Percentiles rank a stretch among this genome's conserved stretches.
Conservation (phyloP, 139 green algal genomes). For the Chlamydomonas asymmetrica region DNA sequence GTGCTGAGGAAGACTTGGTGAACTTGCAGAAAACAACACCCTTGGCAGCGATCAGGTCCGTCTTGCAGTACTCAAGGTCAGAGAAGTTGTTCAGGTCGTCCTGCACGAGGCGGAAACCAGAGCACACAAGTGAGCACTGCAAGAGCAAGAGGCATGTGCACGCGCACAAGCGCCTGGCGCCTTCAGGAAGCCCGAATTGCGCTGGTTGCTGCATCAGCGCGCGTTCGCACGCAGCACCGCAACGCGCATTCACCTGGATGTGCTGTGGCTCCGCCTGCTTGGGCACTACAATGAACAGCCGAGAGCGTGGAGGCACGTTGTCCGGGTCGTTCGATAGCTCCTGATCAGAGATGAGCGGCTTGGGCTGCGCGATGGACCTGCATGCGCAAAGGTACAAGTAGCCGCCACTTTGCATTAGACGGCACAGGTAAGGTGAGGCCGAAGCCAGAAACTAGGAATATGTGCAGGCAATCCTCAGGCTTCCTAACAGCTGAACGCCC, state of each 20-base stretch:
- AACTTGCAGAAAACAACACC: slow-evolving; percentile 92
- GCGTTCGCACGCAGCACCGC: background rate
- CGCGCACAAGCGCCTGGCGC: background rate
- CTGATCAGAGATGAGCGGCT: too few relatives aligned
- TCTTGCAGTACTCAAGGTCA: slow-evolving; percentile 93
- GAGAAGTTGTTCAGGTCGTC: slow-evolving; percentile 66
- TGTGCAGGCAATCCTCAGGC: too few relatives aligned
- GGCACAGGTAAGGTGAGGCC: too few relatives aligned
- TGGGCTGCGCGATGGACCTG: too few relatives aligned
- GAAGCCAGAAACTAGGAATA: too few relatives aligned
- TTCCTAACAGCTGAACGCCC: too few relatives aligned
- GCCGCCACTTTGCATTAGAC: too few relatives aligned
- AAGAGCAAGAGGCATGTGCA: background rate
- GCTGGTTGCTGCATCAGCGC: background rate
- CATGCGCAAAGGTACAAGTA: too few relatives aligned
- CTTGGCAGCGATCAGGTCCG: slow-evolving; percentile 83
- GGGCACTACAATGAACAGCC: slow-evolving; percentile 91
- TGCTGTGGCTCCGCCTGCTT: slow-evolving; percentile 72
- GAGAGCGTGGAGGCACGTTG: slow-evolving; percentile 81
- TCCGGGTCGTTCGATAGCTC: slow-evolving; percentile 78
- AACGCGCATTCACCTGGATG: slow-evolving; percentile 60
- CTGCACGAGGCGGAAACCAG: too few relatives aligned
- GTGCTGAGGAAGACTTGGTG: slow-evolving; percentile 70
- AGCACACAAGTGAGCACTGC: background rate
- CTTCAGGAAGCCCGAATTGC: background rate